phyloP scores from a whole-genome alignment of 352 stramenopile species.

The Globisporangium iwayamae region DNA sequence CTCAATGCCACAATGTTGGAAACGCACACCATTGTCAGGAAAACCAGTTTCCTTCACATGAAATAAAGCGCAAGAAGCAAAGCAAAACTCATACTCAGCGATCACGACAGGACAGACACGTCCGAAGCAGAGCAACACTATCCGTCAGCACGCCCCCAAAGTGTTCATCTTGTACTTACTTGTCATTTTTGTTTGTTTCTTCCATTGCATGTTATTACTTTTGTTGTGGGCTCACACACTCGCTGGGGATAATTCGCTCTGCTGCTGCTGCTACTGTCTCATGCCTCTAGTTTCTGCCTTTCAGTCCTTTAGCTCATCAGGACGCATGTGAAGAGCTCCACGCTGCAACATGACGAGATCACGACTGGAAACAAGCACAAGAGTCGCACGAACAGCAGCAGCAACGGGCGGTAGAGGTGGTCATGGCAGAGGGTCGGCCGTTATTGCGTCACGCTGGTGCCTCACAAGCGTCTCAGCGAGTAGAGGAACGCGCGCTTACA shows the following conservation, averaged over 20 bases:
- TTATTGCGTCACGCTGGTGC: neutral
- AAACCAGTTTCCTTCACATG: neutral
- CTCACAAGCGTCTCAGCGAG: neutral
- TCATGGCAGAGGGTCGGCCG: neutral
- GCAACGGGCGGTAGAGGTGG: neutral
- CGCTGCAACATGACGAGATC: neutral
- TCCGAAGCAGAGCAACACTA: neutral
- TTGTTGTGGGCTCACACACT: slow-evolving; percentile 11
- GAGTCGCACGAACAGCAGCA: slow-evolving; percentile 6
- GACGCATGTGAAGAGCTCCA: neutral
- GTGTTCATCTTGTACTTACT: slow-evolving; percentile 1
- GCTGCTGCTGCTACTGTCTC: neutral
- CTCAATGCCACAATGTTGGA: neutral
- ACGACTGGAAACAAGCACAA: neutral
- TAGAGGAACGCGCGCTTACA: slow-evolving; percentile 44
- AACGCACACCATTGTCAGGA: neutral
- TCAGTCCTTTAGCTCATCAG: neutral
- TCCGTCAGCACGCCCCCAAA: neutral
- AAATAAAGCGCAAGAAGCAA: neutral
- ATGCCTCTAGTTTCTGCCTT: neutral
- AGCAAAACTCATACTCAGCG: neutral
- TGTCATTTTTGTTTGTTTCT: neutral
- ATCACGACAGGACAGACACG: neutral
- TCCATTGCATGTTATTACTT: slow-evolving; percentile 18
- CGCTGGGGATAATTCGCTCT: neutral